Evolutionary conservation across 2,329 filamentous ascomycete genomes (phyloP), one percentile per base, ranked within the genome.

Genomic region (Cladobotryum protrusum): DNA sequence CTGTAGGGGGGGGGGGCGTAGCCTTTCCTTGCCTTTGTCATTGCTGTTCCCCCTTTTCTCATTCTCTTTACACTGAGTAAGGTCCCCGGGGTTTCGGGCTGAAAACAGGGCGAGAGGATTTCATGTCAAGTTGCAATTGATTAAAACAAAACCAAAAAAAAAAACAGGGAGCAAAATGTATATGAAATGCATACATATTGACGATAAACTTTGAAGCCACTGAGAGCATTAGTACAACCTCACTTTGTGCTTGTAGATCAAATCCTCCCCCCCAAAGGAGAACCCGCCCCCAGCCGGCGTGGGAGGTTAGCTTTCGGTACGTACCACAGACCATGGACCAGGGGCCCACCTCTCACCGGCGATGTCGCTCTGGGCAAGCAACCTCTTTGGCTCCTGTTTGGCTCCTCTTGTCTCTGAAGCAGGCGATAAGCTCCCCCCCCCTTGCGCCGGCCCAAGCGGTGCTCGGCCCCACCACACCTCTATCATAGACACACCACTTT

Each of bases 401-500:
- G 37, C 24, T 24, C 19, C 48, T 43, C 18, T 32, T 42, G 35
- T 43, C 48, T 18, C 48, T 45, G 18, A n/a, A 8, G 18, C 33
- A 4, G 18, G 13, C 48, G 48, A 50, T 50, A 50, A 50, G 48
- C 43, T 29, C 24, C 24, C 20, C 17, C 12, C 48, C 40, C 17
- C 47, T n/a, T 49, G 41, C 47, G 40, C 47, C 19, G 41, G 47
- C 40, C 47, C 39, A 43, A 40, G 47, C 47, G 47, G 47, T 24
- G 41, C 20, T 29, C 47, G 33, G 47, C 47, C 47, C 42, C 42
- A 45, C 47, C 29, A 15, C 20, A 5, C 47, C n/a, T n/a, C n/a
- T 41, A 49, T 42, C 42, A 17, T n/a, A 35, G 29, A 17, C 41
- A 44, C 47, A 49, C 47, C 40, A 34, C 47, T 37, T 29, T 29